A percentile compares a stretch with the other conserved stretches of the same genome.
Conservation (phyloP, 2,329 filamentous ascomycete genomes). For the Blastomyces emzantsi region DNA sequence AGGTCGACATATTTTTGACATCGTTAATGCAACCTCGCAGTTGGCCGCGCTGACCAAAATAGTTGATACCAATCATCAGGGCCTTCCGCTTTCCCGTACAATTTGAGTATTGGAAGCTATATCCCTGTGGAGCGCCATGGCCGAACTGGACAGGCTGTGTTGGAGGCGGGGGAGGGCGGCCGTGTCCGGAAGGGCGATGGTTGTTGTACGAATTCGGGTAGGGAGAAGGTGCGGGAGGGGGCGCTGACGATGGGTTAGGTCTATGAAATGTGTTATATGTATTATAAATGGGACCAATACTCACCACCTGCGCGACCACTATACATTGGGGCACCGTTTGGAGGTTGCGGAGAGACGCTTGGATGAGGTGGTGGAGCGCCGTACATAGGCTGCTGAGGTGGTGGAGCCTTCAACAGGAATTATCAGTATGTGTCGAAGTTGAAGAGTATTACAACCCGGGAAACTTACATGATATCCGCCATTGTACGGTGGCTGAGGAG, state of each 20-base stretch:
- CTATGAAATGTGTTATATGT: background rate
- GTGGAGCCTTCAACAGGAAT: conserved; percentile 1
- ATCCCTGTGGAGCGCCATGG: conserved; percentile 66
- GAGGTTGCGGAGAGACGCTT: conserved; percentile 27
- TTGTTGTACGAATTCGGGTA: conserved; percentile 47
- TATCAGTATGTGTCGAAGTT: conserved; percentile 2
- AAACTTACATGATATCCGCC: conserved; percentile 31
- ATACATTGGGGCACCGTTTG: conserved; percentile 31
- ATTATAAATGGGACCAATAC: background rate
- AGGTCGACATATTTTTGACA: conserved; percentile 92
- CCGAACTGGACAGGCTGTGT: conserved; percentile 63
- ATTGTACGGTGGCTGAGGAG: conserved; percentile 29
- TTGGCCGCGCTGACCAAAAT: conserved; percentile 86
- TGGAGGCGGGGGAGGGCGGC: conserved; percentile 58
- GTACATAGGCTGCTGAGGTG: conserved; percentile 17
- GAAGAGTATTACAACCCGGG: background rate
- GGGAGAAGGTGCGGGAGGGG: conserved; percentile 22
- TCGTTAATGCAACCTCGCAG: conserved; percentile 93
- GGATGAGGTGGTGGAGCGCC: conserved; percentile 23
- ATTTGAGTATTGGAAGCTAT: conserved; percentile 82
- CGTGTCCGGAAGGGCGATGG: conserved; percentile 10
- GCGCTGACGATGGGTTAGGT: conserved; percentile 9
- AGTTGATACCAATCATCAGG: conserved; percentile 89
- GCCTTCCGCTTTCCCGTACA: conserved; percentile 86
- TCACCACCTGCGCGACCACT: conserved; percentile 34